Base-by-base conservation (phyloP, 495 filamentous ascomycete species). In the Diplogelasinospora grovesii region DNA sequence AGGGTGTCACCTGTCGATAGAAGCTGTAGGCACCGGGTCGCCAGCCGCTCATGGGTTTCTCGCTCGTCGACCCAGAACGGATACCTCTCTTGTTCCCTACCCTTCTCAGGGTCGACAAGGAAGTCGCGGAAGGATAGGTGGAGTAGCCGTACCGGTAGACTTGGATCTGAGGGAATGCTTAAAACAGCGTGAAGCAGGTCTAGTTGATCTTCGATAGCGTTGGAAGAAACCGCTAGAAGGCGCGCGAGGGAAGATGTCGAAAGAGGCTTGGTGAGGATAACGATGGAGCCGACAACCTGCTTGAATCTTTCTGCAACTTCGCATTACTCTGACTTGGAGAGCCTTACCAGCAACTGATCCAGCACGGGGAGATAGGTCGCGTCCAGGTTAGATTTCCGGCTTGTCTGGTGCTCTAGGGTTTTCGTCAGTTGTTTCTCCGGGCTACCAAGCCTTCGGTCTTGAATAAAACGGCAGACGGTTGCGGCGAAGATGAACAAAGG, bases 101-200 rank as follows among this genome's bases (percentile, higher is more conserved):
- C 53, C 32, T 48, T 49, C 9, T 53, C 36, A 24, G 44, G 23
- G 46, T 68, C 55, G 25, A 74, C 30, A 10, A 77, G 62, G 47
- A 66, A 75, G 41, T 75, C 71, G 23, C 67, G 68, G 42, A 77
- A 71, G 6, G 69, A 74, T 14, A 55, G 61, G 45, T 77, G 69
- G 21, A 64, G 60, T 14, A 52, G 26, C n/a, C 48, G 34, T 22
- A 63, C 46, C 0, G 50, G 52, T 18, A 27, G 14, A 28, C 38
- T 18, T 7, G 24, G 20, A 3, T 26, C 20, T 21, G 46, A 34
- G 24, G 41, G 34, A 42, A 63, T 43, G 32, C 33, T 32, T 2
- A 64, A 36, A 11, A 62, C 48, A 15, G 59, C 61, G 39, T 57
- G 53, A 23, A 59, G 50, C 14, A 29, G 41, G 34, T 56, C 39